Evolutionary conservation across 768 basidiomycete genomes (phyloP), one percentile per base, ranked within the genome.

Genomic region (Pisolithus marmoratus): DNA sequence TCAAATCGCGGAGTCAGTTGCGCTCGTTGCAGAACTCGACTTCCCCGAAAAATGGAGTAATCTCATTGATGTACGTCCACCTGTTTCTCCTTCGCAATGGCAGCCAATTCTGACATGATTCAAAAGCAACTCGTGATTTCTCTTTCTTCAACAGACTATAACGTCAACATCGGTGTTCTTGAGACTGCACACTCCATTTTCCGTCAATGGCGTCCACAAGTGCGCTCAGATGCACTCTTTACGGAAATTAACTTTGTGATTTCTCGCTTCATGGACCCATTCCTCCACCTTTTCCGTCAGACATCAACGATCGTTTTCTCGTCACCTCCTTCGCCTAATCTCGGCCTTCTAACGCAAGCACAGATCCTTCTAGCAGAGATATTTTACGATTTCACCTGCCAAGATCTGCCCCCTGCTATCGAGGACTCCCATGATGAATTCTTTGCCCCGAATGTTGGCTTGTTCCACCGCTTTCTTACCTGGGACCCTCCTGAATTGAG

Each of bases 171-270:
- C 22, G 90, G 89, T 45, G 90, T 99, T 8, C 78, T 99, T 41
- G 83, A 96, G 63, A 94, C 94, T 0, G 94, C 94, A 0, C 96
- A 97, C 66, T 94, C 92, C 37, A 97, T 99, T 61, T 98, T 97
- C 73, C 80, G 76, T 40, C 87, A 85, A 44, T 99, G 95, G 95
- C 83, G 95, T 41, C 84, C 91, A 2, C 88, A 87, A 60, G 88
- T 93, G 56, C 83, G 93, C 52, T 87, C 90, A 12, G 87, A 99
- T 69, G 68, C 78, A 38, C 83, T 99, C 43, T 98, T 85, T 74
- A 77, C 84, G 4, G 89, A 87, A 61, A 97, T 99, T 75, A 96
- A 95, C 68, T 76, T 90, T 50, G 94, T 96, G 49, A 78, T 98
- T 36, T 74, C 72, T 38, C 84, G 83, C 61, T 96, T 98, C 73